Evolutionary conservation across 352 stramenopile genomes (phyloP), one percentile per base, ranked within the genome.

Genomic region (Lagenidium sp.): DNA sequence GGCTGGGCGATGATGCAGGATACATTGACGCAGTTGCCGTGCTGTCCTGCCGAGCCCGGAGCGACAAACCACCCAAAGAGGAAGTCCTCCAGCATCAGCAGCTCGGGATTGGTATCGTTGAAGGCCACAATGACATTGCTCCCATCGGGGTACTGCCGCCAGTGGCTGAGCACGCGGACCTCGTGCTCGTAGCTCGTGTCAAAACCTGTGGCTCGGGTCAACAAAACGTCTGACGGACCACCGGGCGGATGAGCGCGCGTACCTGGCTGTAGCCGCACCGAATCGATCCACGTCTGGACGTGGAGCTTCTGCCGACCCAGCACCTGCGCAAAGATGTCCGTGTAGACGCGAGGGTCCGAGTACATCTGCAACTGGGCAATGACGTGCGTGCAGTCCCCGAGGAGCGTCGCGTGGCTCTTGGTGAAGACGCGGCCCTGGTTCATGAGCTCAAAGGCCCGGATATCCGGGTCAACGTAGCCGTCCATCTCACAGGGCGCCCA

Each of bases 391-490:
- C 70, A 81, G 26, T 50, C 45, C 13, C 65, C 65, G 1, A 52
- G 29, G 35, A 86, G 41, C 28, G 63, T 74, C 32, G 55, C 71
- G 30, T 80, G 66, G 55, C 68, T 82, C 29, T 64, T 74, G 26
- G 73, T 75, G 42, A 80, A 76, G n/a, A 49, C 41, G 2, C 56
- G 65, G 0, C 55, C 55, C 24, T 64, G 39, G 30, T 37, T 60
- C 22, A 64, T 47, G 11, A 68, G 53, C 26, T 82, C 58, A 23
- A 83, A 83, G 6, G 55, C 44, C 12, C 47, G 13, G 20, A 57
- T 52, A 13, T 50, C 40, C 24, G 43, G 34, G 37, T 44, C 55
- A 12, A 24, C 32, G 42, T 31, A 23, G 44, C 36, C 35, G 8
- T 60, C 55, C 15, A 24, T 25, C 10, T 61, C 55, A 21, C 34